phyloP scores from a whole-genome alignment of 2,329 filamentous ascomycete species.

The Trichoderma gracile region DNA sequence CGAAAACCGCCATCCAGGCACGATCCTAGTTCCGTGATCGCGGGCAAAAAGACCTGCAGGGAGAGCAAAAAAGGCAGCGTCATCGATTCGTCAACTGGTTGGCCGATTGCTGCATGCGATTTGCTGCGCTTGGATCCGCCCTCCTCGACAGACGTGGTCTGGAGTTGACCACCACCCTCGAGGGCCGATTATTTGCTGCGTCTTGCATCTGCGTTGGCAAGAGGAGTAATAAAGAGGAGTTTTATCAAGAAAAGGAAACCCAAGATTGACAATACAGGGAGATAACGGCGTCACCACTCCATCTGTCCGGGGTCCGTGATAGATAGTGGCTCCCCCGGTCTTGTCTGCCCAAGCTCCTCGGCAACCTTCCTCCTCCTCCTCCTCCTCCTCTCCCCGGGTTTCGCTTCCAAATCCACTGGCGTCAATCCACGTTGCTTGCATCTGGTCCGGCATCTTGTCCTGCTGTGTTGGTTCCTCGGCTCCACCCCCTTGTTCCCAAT shows the following conservation, averaged over 20 bases:
- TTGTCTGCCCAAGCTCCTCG: no score
- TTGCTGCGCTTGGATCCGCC: constrained; percentile 3
- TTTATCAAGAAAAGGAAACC: not conserved
- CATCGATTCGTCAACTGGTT: constrained; percentile 16
- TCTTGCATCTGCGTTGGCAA: not conserved
- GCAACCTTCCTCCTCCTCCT: not conserved
- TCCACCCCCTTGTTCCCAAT: constrained; percentile 3
- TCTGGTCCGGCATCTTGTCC: not conserved
- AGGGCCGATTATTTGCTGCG: no score
- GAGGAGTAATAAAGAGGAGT: not conserved
- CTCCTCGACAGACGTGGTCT: not conserved
- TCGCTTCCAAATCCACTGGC: constrained; percentile 15
- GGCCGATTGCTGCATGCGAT: constrained; percentile 15
- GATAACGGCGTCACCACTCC: constrained; percentile 21
- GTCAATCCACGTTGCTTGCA: constrained; percentile 15
- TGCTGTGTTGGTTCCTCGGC: constrained; percentile 8
- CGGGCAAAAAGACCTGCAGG: not conserved
- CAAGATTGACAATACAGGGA: not conserved
- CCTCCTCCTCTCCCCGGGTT: constrained; percentile 9
- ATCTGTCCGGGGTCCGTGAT: constrained; percentile 1
- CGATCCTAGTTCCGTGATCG: not conserved
- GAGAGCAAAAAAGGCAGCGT: not conserved
- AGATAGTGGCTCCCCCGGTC: not conserved
- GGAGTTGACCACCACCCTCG: no score
- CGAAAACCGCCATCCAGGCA: constrained; percentile 12